Evolutionary conservation across 768 basidiomycete genomes (phyloP).

Genomic region (Leccinellum rugosiceps): DNA sequence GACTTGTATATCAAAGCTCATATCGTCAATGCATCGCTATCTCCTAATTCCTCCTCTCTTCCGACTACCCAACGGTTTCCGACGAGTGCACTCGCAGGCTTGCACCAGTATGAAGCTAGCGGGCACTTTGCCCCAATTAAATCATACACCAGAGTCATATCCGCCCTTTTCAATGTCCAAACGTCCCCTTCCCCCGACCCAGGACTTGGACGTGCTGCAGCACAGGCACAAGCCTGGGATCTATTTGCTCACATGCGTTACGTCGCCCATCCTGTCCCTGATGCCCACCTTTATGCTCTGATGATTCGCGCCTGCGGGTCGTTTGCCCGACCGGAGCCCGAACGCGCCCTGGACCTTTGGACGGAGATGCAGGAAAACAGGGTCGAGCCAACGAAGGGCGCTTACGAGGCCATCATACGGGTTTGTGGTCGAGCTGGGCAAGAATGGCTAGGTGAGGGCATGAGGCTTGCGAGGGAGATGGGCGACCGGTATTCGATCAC

Average conservation of each 20-base stretch:
- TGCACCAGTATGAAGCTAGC: constrained; percentile 70
- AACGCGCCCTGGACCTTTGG: constrained; percentile 91
- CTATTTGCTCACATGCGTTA: constrained; percentile 96
- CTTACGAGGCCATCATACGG: constrained; percentile 82
- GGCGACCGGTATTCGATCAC: constrained; percentile 56
- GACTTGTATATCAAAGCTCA: constrained; percentile 73
- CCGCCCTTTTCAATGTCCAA: constrained; percentile 48
- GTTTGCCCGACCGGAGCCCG: constrained; percentile 67
- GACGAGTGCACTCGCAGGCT: constrained; percentile 56
- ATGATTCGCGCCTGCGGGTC: constrained; percentile 88
- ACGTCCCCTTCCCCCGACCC: constrained; percentile 24
- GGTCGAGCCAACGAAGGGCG: constrained; percentile 57
- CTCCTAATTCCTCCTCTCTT: constrained; percentile 20
- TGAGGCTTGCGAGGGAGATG: constrained; percentile 86
- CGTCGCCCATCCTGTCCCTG: constrained; percentile 82
- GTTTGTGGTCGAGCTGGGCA: constrained; percentile 73
- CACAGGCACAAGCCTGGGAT: constrained; percentile 86
- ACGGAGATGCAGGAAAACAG: constrained; percentile 84
- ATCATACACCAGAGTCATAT: constrained; percentile 71
- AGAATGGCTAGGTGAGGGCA: constrained; percentile 73
- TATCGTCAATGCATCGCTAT: constrained; percentile 30
- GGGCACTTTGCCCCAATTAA: constrained; percentile 64
- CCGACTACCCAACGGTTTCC: constrained; percentile 43
- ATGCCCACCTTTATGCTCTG: constrained; percentile 63
- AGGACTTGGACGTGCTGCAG: constrained; percentile 37